These are phyloP conservation scores for Juncus inflexus DNA, from an alignment of 176 grass and related monocot genomes.

Conservation along the genomic window DNA sequence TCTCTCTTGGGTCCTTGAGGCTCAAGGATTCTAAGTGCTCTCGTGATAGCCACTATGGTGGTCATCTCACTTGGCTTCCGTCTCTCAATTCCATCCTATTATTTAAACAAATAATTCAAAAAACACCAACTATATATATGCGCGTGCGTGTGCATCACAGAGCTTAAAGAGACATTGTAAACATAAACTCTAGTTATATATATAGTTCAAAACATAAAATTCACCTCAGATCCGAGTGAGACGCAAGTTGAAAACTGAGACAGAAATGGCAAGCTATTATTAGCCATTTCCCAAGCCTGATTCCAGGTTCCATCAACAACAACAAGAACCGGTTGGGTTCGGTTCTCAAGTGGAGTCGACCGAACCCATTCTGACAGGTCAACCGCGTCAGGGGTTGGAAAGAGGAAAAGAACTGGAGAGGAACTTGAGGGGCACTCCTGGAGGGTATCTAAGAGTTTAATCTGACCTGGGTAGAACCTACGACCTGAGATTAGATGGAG, in stretches of 20 bases:
- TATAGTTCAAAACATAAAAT: background rate
- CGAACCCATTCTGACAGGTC: slow-evolving; percentile 17
- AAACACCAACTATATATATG: no score
- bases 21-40: slow-evolving; percentile 18
- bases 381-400: slow-evolving; percentile 9
- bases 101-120: background rate
- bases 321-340: slow-evolving; percentile 13
- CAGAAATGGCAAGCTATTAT: slow-evolving; percentile 18
- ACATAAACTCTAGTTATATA: no score
- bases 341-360: slow-evolving; percentile 7
- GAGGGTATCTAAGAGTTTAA: slow-evolving; percentile 7
- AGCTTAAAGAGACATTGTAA: no score
- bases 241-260: slow-evolving; percentile 22
- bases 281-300: slow-evolving; percentile 21
- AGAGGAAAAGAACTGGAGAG: slow-evolving; percentile 25
- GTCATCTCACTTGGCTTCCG: slow-evolving; percentile 13
- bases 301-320: slow-evolving; percentile 22
- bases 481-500: slow-evolving; percentile 19
- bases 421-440: slow-evolving; percentile 10
- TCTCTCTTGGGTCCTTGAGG: background rate
- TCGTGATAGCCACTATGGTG: slow-evolving; percentile 20
- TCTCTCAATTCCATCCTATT: slow-evolving; percentile 3
- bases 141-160: no score
- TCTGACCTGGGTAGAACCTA: slow-evolving; percentile 11
- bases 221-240: slow-evolving; percentile 7